Evolutionary conservation across 108 stramenopile genomes (phyloP).

Genomic region (Hondaea fermentalgiana): DNA sequence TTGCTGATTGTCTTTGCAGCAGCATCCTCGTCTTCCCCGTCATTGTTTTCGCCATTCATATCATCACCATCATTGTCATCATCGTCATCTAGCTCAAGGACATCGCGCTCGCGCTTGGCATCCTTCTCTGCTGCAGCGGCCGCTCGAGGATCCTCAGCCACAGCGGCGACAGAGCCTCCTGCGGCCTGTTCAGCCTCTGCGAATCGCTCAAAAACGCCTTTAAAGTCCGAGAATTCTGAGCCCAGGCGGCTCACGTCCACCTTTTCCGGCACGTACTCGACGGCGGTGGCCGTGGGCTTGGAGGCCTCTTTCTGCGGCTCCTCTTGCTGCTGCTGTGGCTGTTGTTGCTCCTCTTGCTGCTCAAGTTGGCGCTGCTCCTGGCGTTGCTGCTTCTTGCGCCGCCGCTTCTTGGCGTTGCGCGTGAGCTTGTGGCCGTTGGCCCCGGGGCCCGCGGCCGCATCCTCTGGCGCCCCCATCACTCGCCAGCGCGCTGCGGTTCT

Average conservation of each 20-base stretch:
- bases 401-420: neutral
- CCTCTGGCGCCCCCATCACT: no score
- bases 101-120: neutral
- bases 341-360: neutral
- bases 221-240: neutral
- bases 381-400: neutral
- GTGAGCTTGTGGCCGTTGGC: neutral
- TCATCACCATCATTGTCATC: neutral
- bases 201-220: neutral
- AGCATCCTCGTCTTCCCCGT: conserved; percentile 23
- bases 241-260: neutral
- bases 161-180: neutral
- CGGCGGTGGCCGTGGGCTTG: neutral
- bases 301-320: neutral
- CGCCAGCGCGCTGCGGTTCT: no score
- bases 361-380: neutral
- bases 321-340: neutral
- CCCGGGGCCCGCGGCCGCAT: no score
- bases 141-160: neutral
- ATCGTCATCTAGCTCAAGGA: neutral
- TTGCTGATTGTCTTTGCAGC: conserved; percentile 51
- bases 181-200: neutral
- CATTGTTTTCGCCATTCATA: conserved; percentile 30
- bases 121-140: neutral
- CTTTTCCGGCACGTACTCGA: neutral